phyloP scores from a whole-genome alignment of 306 rosid genomes.

The Vigna angularis region DNA sequence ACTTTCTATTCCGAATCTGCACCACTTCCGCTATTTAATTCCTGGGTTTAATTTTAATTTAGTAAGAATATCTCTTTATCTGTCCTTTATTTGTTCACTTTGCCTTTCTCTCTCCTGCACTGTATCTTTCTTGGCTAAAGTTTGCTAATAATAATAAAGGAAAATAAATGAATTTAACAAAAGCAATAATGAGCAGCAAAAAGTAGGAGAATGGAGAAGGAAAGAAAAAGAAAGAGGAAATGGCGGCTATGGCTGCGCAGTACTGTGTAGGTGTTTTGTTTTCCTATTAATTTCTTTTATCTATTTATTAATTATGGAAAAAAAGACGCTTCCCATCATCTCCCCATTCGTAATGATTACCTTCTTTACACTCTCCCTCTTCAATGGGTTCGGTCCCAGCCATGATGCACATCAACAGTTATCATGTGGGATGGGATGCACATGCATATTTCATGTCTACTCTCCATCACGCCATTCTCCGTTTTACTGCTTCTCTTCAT shows the following conservation, averaged over 20 bases:
- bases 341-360: slow-evolving; percentile 61
- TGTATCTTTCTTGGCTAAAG: background rate
- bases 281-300: slow-evolving; percentile 19
- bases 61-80: slow-evolving; percentile 47
- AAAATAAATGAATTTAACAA: background rate
- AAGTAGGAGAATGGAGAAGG: background rate
- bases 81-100: slow-evolving; percentile 11
- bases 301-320: background rate
- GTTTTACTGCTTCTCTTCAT: slow-evolving; percentile 9
- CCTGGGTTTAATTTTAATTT: slow-evolving; percentile 6
- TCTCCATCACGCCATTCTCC: background rate
- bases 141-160: background rate
- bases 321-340: slow-evolving; percentile 49
- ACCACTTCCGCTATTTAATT: slow-evolving; percentile 26
- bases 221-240: slow-evolving; percentile 44
- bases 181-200: slow-evolving; percentile 19
- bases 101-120: slow-evolving; percentile 12
- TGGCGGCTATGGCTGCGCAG: slow-evolving; percentile 98
- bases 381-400: background rate
- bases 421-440: slow-evolving; percentile 46
- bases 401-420: slow-evolving; percentile 37
- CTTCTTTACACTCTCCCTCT: slow-evolving; percentile 18
- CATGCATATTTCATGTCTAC: slow-evolving; percentile 39
- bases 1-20: slow-evolving; percentile 39
- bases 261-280: slow-evolving; percentile 29